Evolutionary conservation across 345 rosid genomes (phyloP).

Genomic region (Erucastrum elatum): DNA sequence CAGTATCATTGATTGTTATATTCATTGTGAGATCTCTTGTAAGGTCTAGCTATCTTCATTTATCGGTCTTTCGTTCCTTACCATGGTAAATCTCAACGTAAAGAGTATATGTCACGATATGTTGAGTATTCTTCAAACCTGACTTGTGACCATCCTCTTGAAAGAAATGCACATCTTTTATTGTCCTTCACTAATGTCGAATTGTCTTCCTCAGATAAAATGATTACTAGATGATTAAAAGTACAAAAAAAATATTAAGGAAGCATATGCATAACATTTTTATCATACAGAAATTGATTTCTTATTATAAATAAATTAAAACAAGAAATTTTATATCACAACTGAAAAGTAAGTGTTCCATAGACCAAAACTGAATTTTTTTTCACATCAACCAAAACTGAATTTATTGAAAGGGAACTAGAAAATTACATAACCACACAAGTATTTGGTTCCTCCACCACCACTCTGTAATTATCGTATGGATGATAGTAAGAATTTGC

Average conservation of each 20-base stretch:
- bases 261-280: too few species aligned
- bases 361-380: too few species aligned
- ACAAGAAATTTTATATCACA: too few species aligned
- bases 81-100: neutral
- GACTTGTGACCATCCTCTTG: neutral
- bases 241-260: too few species aligned
- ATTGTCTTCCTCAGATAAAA: neutral
- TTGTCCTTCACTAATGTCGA: neutral
- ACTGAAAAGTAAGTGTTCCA: too few species aligned
- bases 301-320: too few species aligned
- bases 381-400: too few species aligned
- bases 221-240: neutral
- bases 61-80: neutral
- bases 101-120: neutral
- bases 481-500: slow-evolving; percentile 21
- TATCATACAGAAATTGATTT: too few species aligned
- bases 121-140: neutral
- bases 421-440: slow-evolving; percentile 31
- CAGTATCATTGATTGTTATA: neutral
- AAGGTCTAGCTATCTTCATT: neutral
- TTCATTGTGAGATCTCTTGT: neutral
- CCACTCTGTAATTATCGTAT: neutral
- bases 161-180: neutral
- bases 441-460: slow-evolving; percentile 7
- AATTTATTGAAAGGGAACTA: too few species aligned